Conservation (phyloP, 2,329 filamentous ascomycete genomes). For the Colletotrichum plurivorum region DNA sequence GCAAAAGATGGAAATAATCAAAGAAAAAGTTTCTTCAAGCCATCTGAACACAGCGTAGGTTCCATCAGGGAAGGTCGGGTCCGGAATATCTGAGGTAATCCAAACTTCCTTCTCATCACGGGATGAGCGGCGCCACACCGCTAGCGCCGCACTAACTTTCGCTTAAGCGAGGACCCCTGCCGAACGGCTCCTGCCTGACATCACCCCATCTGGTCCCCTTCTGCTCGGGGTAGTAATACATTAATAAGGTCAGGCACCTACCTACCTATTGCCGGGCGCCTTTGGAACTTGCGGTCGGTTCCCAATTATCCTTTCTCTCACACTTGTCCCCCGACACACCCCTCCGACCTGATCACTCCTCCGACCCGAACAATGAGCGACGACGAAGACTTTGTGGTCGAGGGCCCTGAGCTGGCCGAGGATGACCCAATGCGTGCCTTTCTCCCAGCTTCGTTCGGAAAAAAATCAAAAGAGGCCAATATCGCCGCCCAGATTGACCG, state of each 20-base stretch:
- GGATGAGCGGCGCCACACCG: not conserved
- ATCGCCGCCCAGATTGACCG: constrained; percentile 85
- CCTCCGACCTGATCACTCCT: not conserved
- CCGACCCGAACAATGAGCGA: constrained; percentile 61
- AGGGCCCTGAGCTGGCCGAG: constrained; percentile 66
- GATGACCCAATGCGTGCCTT: constrained; percentile 83
- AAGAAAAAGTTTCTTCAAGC: too few species aligned
- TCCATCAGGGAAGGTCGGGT: not conserved
- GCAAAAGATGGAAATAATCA: too few species aligned
- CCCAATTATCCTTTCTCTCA: constrained; percentile 2
- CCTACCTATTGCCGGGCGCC: too few species aligned
- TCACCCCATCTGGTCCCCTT: constrained; percentile 28
- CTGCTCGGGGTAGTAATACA: not conserved
- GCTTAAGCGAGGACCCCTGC: constrained; percentile 34
- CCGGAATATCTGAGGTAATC: not conserved
- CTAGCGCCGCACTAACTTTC: constrained; percentile 21
- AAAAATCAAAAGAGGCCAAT: constrained; percentile 80
- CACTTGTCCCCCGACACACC: constrained; percentile 1
- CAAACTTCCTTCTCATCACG: not conserved
- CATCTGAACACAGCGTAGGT: too few species aligned
- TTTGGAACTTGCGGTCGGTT: not conserved
- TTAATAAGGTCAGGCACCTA: too few species aligned
- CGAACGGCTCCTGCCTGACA: constrained; percentile 34
- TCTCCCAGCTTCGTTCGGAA: constrained; percentile 88
- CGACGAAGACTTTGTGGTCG: constrained; percentile 72